A percentile compares a stretch with the other conserved stretches of the same genome.
Evolutionary conservation across 2,329 filamentous ascomycete species (phyloP).

Genomic region (Fusarium tuaranense): DNA sequence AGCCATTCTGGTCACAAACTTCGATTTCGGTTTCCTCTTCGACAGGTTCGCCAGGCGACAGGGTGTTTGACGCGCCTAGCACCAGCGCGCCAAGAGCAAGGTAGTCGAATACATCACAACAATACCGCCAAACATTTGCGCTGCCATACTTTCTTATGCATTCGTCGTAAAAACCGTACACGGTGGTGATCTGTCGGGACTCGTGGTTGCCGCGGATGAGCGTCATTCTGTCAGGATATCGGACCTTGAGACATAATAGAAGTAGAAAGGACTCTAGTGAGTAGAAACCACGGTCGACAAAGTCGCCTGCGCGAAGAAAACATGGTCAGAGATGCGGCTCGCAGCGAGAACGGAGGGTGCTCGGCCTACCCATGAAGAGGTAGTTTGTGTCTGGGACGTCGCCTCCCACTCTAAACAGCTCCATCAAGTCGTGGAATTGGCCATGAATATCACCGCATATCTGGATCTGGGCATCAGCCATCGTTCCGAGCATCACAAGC

Average conservation of each 20-base stretch:
- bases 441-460: slow-evolving; percentile 98
- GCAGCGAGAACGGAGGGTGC: background rate
- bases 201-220: slow-evolving; percentile 96
- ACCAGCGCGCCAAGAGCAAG: slow-evolving; percentile 90
- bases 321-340: slow-evolving; percentile 20
- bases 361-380: slow-evolving; percentile 85
- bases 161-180: slow-evolving; percentile 99
- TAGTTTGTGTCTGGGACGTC: slow-evolving; percentile 97
- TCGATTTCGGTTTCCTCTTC: slow-evolving; percentile 91
- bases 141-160: slow-evolving; percentile 96
- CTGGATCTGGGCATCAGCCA: slow-evolving; percentile 53
- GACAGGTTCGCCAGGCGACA: slow-evolving; percentile 62
- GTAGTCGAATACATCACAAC: slow-evolving; percentile 98
- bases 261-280: slow-evolving; percentile 97
- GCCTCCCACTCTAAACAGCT: slow-evolving; percentile 92
- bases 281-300: slow-evolving; percentile 98
- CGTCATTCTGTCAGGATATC: slow-evolving; percentile 97
- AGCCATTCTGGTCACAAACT: slow-evolving; percentile 86
- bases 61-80: slow-evolving; percentile 81
- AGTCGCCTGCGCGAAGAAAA: slow-evolving; percentile 74
- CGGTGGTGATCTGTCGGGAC: slow-evolving; percentile 95
- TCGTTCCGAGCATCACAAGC: background rate
- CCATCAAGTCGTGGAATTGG: slow-evolving; percentile 97
- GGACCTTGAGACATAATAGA: slow-evolving; percentile 94
- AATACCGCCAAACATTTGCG: slow-evolving; percentile 97